A percentile compares a stretch with the other conserved stretches of the same genome.
These are phyloP conservation scores for Schizothecium vesticola DNA, from an alignment of 495 filamentous ascomycete genomes.

Conservation along the genomic window DNA sequence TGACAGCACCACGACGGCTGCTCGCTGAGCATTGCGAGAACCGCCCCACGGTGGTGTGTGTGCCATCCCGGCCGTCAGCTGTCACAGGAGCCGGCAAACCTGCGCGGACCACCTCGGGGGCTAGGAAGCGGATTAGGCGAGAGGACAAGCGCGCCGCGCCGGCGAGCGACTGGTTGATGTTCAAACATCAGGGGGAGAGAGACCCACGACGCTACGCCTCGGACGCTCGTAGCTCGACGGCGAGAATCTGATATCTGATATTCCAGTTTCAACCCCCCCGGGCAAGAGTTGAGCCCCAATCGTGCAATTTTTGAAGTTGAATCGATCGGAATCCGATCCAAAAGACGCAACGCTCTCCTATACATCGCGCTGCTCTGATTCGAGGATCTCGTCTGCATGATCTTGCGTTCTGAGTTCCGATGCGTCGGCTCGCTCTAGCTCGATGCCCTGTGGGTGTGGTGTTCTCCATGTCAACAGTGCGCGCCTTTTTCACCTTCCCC, in stretches of 20 bases:
- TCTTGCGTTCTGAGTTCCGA: slow-evolving; percentile 7
- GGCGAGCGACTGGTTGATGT: neutral
- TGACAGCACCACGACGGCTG: neutral
- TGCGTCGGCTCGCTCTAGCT: neutral
- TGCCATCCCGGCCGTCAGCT: neutral
- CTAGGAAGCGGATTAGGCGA: neutral
- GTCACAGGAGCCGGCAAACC: neutral
- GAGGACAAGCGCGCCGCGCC: neutral
- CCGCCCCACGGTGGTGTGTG: neutral
- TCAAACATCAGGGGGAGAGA: neutral
- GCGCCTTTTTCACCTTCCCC: neutral
- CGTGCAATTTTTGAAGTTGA: neutral
- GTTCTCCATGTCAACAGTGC: neutral
- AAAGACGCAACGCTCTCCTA: neutral
- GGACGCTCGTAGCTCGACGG: neutral
- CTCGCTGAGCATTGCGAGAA: neutral
- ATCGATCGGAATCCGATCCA: neutral
- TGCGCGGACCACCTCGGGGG: neutral
- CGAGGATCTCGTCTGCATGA: slow-evolving; percentile 2
- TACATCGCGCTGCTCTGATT: slow-evolving; percentile 11
- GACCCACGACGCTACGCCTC: neutral
- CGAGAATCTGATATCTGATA: slow-evolving; percentile 10
- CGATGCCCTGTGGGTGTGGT: neutral
- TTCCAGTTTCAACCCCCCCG: neutral
- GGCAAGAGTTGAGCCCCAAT: neutral